Evolutionary conservation across 2,329 filamentous ascomycete species (phyloP).

Genomic region (Venturia oleaginea): DNA sequence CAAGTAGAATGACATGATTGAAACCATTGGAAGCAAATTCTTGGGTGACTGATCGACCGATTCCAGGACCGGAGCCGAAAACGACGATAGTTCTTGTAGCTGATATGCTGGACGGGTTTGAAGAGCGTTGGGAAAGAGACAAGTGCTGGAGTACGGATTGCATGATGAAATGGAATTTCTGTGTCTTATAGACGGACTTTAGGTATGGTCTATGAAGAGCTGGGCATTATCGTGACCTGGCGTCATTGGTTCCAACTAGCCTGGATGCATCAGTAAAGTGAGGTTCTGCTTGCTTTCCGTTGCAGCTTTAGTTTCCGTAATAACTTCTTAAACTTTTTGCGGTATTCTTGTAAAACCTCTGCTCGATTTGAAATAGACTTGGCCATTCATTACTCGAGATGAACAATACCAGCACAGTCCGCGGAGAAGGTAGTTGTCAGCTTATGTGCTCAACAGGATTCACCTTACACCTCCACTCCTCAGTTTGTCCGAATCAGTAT

Average conservation of each 20-base stretch:
- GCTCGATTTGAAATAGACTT: background rate
- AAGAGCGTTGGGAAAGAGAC: background rate
- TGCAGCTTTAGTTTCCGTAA: background rate
- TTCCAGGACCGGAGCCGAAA: constrained; percentile 23
- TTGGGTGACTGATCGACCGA: constrained; percentile 20
- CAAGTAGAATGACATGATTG: constrained; percentile 20
- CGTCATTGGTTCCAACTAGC: background rate
- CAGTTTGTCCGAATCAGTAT: background rate
- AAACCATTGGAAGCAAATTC: constrained; percentile 22
- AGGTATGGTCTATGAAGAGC: background rate
- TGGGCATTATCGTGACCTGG: background rate
- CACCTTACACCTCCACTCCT: background rate
- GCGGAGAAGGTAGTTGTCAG: background rate
- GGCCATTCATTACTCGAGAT: background rate
- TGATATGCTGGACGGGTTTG: background rate
- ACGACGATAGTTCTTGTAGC: constrained; percentile 17
- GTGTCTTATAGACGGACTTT: background rate
- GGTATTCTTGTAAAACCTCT: background rate
- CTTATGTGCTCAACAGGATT: background rate
- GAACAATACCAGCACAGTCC: background rate
- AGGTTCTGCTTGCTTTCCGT: background rate
- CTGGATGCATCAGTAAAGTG: background rate
- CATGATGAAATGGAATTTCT: background rate
- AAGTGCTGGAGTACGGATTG: constrained; percentile 1
- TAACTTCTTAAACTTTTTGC: background rate